These are phyloP conservation scores for Rosa persica DNA, from an alignment of 306 rosid species.

Conservation along the genomic window DNA sequence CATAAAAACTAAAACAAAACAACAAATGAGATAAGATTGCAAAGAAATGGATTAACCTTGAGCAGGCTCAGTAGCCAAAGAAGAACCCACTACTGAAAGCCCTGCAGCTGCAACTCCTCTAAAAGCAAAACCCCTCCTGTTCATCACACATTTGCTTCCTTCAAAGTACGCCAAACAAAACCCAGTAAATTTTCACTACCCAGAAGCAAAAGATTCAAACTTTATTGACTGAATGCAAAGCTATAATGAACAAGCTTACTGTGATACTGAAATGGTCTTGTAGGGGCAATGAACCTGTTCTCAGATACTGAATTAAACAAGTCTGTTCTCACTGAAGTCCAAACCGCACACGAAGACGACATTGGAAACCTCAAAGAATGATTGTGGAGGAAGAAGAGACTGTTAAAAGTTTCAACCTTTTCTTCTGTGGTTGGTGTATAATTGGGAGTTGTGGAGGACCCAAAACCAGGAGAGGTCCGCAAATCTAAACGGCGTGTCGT, in stretches of 20 bases:
- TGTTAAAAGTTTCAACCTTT: neutral
- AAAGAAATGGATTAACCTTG: conserved; percentile 38
- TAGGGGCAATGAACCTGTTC: conserved; percentile 33
- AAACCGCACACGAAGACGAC: conserved; percentile 47
- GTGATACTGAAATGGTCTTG: conserved; percentile 36
- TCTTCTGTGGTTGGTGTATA: conserved; percentile 3
- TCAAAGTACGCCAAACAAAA: conserved; percentile 22
- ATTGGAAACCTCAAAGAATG: conserved; percentile 20
- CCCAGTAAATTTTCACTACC: neutral
- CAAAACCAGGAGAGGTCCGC: neutral
- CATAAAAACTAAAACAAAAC: too few species aligned
- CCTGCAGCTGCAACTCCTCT: conserved; percentile 81
- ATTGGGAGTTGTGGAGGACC: conserved; percentile 2
- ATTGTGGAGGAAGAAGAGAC: neutral
- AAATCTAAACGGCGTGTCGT: neutral
- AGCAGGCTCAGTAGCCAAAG: conserved; percentile 50
- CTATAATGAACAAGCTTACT: conserved; percentile 38
- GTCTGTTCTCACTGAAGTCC: conserved; percentile 46
- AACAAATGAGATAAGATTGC: neutral
- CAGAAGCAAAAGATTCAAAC: conserved; percentile 14
- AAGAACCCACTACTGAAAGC: conserved; percentile 56
- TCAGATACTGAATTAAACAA: conserved; percentile 34
- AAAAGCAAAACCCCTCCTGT: conserved; percentile 55
- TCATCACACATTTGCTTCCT: conserved; percentile 83
- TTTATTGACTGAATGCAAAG: neutral